Percentiles rank a stretch among this genome's conserved stretches.
Conservation (phyloP, 176 grass and related monocot species). For the Avena insularis region DNA sequence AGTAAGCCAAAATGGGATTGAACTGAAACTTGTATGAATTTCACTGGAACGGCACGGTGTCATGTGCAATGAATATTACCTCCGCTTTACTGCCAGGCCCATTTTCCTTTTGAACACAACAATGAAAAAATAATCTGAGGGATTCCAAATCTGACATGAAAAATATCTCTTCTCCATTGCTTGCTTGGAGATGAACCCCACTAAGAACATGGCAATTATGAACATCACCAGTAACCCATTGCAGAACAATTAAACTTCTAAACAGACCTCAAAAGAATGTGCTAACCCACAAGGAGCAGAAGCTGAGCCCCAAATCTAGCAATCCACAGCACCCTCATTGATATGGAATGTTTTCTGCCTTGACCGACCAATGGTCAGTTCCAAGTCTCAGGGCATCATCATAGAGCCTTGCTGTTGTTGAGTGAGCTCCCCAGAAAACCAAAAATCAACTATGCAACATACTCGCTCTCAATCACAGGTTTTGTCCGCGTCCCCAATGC, state of each 20-base stretch:
- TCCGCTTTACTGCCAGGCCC: slow-evolving; percentile 71
- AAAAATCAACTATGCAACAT: slow-evolving; percentile 45
- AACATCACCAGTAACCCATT: slow-evolving; percentile 47
- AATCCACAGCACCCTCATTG: background rate
- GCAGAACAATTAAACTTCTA: slow-evolving; percentile 22
- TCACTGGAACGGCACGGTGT: background rate
- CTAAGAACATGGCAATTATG: slow-evolving; percentile 45
- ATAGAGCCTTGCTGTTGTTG: slow-evolving; percentile 16
- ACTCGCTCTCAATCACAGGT: slow-evolving; percentile 83
- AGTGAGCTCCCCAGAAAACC: slow-evolving; percentile 15
- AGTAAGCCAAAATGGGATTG: slow-evolving; percentile 21
- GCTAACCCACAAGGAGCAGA: slow-evolving; percentile 16
- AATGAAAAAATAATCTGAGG: slow-evolving; percentile 56
- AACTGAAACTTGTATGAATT: slow-evolving; percentile 36
- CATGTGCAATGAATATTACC: slow-evolving; percentile 63
- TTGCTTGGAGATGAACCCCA: slow-evolving; percentile 47
- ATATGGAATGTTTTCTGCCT: slow-evolving; percentile 23
- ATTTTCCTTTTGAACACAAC: slow-evolving; percentile 55
- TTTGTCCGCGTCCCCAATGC: slow-evolving; percentile 66
- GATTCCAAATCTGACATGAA: slow-evolving; percentile 33
- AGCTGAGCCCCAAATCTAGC: slow-evolving; percentile 27
- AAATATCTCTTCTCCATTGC: slow-evolving; percentile 34
- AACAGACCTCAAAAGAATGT: slow-evolving; percentile 58
- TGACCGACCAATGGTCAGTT: slow-evolving; percentile 36
- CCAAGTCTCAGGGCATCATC: slow-evolving; percentile 28